Base-by-base conservation (phyloP, 2,329 filamentous ascomycete genomes). In the Hypoxylon sp. region DNA sequence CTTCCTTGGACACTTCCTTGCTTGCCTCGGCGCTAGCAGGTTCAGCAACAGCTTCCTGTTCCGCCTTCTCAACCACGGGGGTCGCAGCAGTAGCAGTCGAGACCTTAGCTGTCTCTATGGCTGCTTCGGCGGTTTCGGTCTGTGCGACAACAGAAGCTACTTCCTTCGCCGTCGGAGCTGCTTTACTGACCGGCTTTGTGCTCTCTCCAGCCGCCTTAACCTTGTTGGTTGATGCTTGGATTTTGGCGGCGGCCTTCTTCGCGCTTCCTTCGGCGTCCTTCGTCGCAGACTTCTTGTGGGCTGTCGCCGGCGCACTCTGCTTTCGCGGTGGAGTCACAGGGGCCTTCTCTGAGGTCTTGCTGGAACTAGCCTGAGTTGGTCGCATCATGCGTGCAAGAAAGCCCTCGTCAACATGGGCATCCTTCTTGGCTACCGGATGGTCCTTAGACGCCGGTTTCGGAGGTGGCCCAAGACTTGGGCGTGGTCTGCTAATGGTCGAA, bases 311-410 rank as follows among this genome's bases (percentile, higher is more conserved):
- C 11, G 69, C 55, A 58, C 2, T 68, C 27, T 71, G 69, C 70
- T 82, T 86, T 63, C 82, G 81, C 0, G 86, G 86, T 1, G 87
- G 86, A 0, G 86, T 86, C 0, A 80, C 71, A 1, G 84, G 80
- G 0, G 77, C 78, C 80, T 92, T 93, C 4, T 92, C 91, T 2
- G 87, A 82, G 0, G 87, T 86, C 81, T 93, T 94, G 70, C 85
- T 90, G 7, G 90, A 86, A 4, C 90, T 93, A 50, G 88, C 84
- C 49, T 91, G 87, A 0, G 92, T 95, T 1, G 92, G 92, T 44
- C 92, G 85, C 89, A 91, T 94, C 92, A 95, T 94, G 58, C 92
- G 88, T n/a, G 91, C 91, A 27, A 95, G 81, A 80, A 95, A 95
- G 13, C 89, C 81, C 71, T 92, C 90, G 70, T 93, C 90, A 1